phyloP scores from a whole-genome alignment of 441 rosid genomes.

The Macaranga tanarius region DNA sequence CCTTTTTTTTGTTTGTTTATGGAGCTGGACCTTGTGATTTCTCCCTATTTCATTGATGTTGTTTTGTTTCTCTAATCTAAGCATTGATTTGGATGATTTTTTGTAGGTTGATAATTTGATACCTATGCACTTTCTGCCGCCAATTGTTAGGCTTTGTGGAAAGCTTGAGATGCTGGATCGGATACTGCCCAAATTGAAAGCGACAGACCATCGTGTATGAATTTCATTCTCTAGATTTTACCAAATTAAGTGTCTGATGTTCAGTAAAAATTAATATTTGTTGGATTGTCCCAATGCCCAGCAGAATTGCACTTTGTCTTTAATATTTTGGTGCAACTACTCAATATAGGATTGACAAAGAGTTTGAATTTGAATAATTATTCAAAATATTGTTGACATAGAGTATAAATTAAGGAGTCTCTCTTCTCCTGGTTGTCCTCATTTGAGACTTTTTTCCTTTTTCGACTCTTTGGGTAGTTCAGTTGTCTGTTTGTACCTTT shows the following conservation, averaged over 20 bases:
- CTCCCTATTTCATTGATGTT: not conserved
- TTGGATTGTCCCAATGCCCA: slow-evolving; percentile 3
- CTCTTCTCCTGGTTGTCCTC: not conserved
- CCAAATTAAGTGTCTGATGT: not conserved
- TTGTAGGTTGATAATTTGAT: slow-evolving; percentile 71
- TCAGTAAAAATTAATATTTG: slow-evolving; percentile 8
- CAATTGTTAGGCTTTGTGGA: slow-evolving; percentile 82
- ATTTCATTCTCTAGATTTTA: slow-evolving; percentile 24
- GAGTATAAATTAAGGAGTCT: not conserved
- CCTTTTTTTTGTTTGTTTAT: slow-evolving; percentile 12
- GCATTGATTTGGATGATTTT: slow-evolving; percentile 24
- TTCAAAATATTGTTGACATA: not conserved
- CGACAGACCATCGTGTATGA: slow-evolving; percentile 91
- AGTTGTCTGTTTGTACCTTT: not conserved
- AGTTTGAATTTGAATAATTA: not conserved
- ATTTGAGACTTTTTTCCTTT: not conserved
- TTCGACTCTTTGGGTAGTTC: not conserved
- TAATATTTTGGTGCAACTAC: not conserved
- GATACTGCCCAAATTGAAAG: slow-evolving; percentile 85
- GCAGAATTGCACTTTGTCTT: not conserved
- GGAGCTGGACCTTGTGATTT: slow-evolving; percentile 14
- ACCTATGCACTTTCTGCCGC: slow-evolving; percentile 84
- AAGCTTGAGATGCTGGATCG: slow-evolving; percentile 99
- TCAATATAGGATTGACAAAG: not conserved
- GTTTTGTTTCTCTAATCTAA: slow-evolving; percentile 18